Evolutionary conservation across 148 eudicot genomes (phyloP).

Genomic region (Tetragonia tetragonoides): DNA sequence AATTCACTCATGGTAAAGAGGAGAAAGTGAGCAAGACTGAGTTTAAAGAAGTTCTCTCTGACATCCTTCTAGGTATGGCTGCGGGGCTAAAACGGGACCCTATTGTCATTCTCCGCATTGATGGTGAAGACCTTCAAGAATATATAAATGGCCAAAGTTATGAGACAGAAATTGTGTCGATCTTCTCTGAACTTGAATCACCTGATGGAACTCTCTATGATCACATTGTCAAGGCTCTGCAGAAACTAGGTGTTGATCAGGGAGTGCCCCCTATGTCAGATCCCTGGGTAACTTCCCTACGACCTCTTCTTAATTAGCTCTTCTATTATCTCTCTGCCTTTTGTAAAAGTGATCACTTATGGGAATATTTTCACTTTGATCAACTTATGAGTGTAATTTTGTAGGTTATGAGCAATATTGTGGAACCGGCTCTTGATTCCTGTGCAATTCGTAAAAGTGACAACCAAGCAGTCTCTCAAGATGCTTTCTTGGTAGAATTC

Average conservation of each 20-base stretch:
- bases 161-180: conserved; percentile 53
- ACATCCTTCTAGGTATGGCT: conserved; percentile 89
- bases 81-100: conserved; percentile 89
- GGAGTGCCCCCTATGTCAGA: conserved; percentile 90
- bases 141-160: conserved; percentile 50
- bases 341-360: not conserved
- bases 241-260: conserved; percentile 72
- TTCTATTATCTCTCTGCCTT: too few relatives aligned
- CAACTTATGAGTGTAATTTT: not conserved
- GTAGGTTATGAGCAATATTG: conserved; percentile 64
- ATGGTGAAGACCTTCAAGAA: conserved; percentile 78
- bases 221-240: conserved; percentile 59
- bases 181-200: conserved; percentile 50
- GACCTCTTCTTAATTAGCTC: too few relatives aligned
- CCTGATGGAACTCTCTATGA: conserved; percentile 45
- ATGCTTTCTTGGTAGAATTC: conserved; percentile 56
- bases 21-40: conserved; percentile 72
- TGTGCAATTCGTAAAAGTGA: conserved; percentile 25
- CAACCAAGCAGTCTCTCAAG: conserved; percentile 46
- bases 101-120: conserved; percentile 82
- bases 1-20: conserved; percentile 76
- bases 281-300: conserved; percentile 58
- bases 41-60: conserved; percentile 78
- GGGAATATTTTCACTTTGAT: not conserved
- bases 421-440: conserved; percentile 58